Conservation (phyloP, 345 rosid species). For the Murraya paniculata region DNA sequence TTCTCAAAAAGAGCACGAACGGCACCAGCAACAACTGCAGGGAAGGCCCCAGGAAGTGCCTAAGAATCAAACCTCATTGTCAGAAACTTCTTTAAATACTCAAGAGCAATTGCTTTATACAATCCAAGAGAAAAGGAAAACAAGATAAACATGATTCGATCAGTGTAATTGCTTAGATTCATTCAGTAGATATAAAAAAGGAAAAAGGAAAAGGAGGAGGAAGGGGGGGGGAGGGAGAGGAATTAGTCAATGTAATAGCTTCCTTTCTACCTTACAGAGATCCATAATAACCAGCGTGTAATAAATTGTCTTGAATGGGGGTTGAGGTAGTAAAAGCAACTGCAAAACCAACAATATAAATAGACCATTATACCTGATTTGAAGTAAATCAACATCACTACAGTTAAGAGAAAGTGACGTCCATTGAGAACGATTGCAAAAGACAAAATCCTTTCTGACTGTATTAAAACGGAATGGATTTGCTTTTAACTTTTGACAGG, state of each 20-base stretch:
- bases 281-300: conserved; percentile 95
- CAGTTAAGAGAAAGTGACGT: neutral
- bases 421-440: neutral
- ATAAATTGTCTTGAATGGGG: conserved; percentile 93
- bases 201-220: neutral
- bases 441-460: neutral
- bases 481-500: neutral
- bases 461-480: neutral
- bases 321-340: conserved; percentile 88
- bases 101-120: conserved; percentile 7
- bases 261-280: conserved; percentile 87
- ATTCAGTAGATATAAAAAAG: too few relatives aligned
- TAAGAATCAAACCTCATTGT: conserved; percentile 32
- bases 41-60: conserved; percentile 99
- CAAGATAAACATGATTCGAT: neutral
- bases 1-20: conserved; percentile 96
- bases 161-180: neutral
- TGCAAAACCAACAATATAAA: conserved; percentile 36
- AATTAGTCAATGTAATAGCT: conserved; percentile 9
- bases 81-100: conserved; percentile 22
- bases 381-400: neutral
- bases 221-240: neutral
- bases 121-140: neutral
- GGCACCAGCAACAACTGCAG: conserved; percentile 98
- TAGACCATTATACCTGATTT: neutral